Evolutionary conservation across 768 basidiomycete species (phyloP).

Genomic region (Russula olivacea): DNA sequence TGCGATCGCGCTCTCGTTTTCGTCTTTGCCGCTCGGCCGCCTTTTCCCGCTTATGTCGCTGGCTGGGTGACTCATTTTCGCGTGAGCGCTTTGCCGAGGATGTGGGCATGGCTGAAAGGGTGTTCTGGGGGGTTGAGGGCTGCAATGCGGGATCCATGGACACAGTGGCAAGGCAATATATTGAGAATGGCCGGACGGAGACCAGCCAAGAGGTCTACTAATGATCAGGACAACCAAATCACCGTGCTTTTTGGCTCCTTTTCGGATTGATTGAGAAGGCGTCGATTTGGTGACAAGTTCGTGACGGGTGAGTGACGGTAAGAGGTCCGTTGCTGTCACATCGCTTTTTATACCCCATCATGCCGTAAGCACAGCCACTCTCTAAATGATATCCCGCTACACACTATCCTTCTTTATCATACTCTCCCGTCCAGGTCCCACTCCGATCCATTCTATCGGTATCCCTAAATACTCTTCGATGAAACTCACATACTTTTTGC

Average conservation of each 20-base stretch:
- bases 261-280: constrained; percentile 23
- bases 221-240: constrained; percentile 2
- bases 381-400: not conserved
- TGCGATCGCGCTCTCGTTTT: constrained; percentile 68
- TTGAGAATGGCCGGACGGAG: not conserved
- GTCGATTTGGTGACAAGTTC: constrained; percentile 31
- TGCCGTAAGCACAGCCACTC: constrained; percentile 28
- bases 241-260: constrained; percentile 12
- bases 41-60: constrained; percentile 76
- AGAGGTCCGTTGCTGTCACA: constrained; percentile 27
- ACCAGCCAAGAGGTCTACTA: constrained; percentile 3
- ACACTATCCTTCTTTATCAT: constrained; percentile 52
- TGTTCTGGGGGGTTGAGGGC: constrained; percentile 18
- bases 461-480: constrained; percentile 72
- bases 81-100: constrained; percentile 51
- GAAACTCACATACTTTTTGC: constrained; percentile 79
- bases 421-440: constrained; percentile 79
- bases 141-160: constrained; percentile 26
- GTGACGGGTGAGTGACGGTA: constrained; percentile 33
- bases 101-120: constrained; percentile 23
- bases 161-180: constrained; percentile 12
- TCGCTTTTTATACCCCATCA: constrained; percentile 26
- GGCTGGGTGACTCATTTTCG: constrained; percentile 68
- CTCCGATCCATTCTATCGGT: constrained; percentile 87
- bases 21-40: constrained; percentile 80